Conservation (phyloP, 345 rosid genomes). For the Murraya koenigii region DNA sequence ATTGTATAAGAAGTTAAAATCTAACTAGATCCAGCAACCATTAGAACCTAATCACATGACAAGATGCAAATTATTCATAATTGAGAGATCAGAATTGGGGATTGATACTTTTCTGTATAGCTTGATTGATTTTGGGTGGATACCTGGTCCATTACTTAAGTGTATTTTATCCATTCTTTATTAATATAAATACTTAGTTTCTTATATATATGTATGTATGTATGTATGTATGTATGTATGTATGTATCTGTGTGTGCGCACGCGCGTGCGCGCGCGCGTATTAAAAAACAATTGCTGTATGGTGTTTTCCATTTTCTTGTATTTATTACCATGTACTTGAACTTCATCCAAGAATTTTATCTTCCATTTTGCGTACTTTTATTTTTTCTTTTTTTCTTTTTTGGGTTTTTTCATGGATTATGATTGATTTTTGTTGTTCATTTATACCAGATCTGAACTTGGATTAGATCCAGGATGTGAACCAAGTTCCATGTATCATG, state of each 20-base stretch:
- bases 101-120: too few species aligned
- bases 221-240: too few species aligned
- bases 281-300: background rate
- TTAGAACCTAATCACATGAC: background rate
- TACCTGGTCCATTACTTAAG: too few species aligned
- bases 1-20: background rate
- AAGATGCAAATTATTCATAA: background rate
- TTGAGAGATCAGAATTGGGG: background rate
- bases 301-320: background rate
- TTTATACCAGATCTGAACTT: slow-evolving; percentile 73
- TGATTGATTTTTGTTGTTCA: slow-evolving; percentile 21
- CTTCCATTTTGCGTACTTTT: background rate
- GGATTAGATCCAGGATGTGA: slow-evolving; percentile 77
- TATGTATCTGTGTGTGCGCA: too few species aligned
- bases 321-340: background rate
- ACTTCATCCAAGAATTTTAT: background rate
- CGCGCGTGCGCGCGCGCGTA: too few species aligned
- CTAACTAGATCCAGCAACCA: background rate
- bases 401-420: slow-evolving; percentile 14
- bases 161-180: too few species aligned
- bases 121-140: too few species aligned
- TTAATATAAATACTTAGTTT: too few species aligned
- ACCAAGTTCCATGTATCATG: slow-evolving; percentile 68
- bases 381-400: background rate
- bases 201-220: too few species aligned